Percentiles rank a stretch among this genome's conserved stretches.
Evolutionary conservation across 257 asterid species (phyloP).

Genomic region (Apocynum venetum): DNA sequence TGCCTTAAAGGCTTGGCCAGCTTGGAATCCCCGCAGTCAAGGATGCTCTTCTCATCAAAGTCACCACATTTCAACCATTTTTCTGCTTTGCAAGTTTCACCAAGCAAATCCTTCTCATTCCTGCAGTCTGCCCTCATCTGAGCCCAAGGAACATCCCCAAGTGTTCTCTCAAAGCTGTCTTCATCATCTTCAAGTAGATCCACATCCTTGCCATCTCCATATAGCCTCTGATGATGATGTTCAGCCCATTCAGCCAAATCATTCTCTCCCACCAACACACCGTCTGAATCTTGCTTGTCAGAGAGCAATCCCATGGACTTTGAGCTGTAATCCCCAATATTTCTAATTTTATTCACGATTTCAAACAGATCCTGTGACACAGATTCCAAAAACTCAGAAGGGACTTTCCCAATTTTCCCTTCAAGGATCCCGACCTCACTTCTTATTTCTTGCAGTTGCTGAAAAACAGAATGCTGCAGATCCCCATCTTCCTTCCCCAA

Average conservation of each 20-base stretch:
- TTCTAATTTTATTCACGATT: conserved; percentile 56
- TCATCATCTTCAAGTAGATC: conserved; percentile 91
- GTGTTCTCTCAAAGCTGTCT: conserved; percentile 94
- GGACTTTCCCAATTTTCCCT: conserved; percentile 64
- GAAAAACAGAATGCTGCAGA: conserved; percentile 60
- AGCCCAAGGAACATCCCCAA: conserved; percentile 96
- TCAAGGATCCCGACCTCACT: conserved; percentile 79
- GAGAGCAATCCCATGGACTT: conserved; percentile 54
- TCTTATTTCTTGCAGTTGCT: conserved; percentile 75
- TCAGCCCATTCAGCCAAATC: conserved; percentile 97
- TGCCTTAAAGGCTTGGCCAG: conserved; percentile 38
- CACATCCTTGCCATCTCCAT: conserved; percentile 61
- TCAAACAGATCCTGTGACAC: conserved; percentile 80
- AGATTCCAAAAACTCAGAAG: conserved; percentile 50
- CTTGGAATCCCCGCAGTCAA: conserved; percentile 46
- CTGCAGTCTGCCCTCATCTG: conserved; percentile 67
- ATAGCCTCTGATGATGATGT: conserved; percentile 52
- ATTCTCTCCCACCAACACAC: conserved; percentile 86
- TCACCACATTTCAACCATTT: conserved; percentile 82
- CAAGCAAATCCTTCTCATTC: conserved; percentile 65
- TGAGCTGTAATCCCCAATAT: conserved; percentile 69
- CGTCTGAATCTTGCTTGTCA: conserved; percentile 74
- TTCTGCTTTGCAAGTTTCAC: conserved; percentile 72
- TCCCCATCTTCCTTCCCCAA: conserved; percentile 59
- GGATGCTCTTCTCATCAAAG: conserved; percentile 70